Percentiles rank a stretch among this genome's conserved stretches.
phyloP scores from a whole-genome alignment of 2,329 filamentous ascomycete species.

The Mycogone perniciosa region DNA sequence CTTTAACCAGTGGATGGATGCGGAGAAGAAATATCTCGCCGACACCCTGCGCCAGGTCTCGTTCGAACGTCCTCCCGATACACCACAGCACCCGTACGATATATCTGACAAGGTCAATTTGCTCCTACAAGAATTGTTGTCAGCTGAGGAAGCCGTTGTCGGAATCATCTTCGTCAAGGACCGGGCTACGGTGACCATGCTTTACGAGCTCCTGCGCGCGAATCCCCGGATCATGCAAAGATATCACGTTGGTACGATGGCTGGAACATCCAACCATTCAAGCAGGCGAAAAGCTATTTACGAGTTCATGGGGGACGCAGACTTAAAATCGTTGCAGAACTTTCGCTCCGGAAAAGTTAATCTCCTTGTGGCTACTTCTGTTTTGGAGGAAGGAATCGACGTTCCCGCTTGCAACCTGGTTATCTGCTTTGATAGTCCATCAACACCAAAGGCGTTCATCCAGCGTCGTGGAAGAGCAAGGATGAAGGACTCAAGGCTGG shows the following conservation, averaged over 20 bases:
- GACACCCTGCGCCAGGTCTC: constrained; percentile 36
- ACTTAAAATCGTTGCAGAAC: constrained; percentile 31
- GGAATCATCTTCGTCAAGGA: constrained; percentile 65
- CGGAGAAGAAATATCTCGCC: constrained; percentile 52
- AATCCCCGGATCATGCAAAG: constrained; percentile 42
- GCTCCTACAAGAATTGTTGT: constrained; percentile 48
- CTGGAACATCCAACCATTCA: constrained; percentile 43
- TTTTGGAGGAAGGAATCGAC: constrained; percentile 63
- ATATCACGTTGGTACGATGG: constrained; percentile 48
- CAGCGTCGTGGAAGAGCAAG: constrained; percentile 50
- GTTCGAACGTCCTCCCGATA: constrained; percentile 5
- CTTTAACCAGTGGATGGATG: constrained; percentile 37
- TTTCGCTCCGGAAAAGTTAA: constrained; percentile 52
- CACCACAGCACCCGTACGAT: constrained; percentile 16
- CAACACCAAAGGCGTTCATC: constrained; percentile 51
- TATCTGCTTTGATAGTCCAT: constrained; percentile 47
- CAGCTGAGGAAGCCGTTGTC: constrained; percentile 35
- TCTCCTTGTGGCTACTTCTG: constrained; percentile 56
- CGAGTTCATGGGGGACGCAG: constrained; percentile 28
- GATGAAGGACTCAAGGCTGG: constrained; percentile 44
- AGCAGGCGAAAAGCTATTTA: constrained; percentile 35
- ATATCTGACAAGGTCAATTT: constrained; percentile 52
- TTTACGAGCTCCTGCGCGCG: constrained; percentile 50
- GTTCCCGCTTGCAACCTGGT: constrained; percentile 58
- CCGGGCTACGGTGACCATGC: constrained; percentile 52